phyloP scores from a whole-genome alignment of 192 early-diverging fungal species.

The Backusella parvicylindrica region DNA sequence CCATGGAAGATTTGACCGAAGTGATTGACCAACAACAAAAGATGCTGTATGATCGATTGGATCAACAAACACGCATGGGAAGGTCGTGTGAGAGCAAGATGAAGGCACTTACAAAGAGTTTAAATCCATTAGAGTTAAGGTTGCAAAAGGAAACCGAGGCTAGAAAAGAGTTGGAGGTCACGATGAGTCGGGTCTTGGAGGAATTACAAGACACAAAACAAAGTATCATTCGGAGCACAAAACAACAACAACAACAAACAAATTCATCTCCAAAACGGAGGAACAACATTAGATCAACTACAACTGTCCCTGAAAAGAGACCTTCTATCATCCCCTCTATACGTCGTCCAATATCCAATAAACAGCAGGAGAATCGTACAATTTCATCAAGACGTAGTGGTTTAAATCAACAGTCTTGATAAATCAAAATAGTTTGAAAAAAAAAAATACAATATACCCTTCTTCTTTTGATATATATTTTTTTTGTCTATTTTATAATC shows the following conservation, averaged over 20 bases:
- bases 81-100: neutral
- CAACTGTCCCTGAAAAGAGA: neutral
- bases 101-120: neutral
- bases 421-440: no score
- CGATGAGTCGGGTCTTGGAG: neutral
- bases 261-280: neutral
- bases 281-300: neutral
- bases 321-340: neutral
- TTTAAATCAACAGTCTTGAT: neutral
- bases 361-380: neutral
- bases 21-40: slow-evolving; percentile 21
- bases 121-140: neutral
- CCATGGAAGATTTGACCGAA: slow-evolving; percentile 15
- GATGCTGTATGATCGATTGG: slow-evolving; percentile 15
- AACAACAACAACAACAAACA: neutral
- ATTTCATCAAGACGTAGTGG: neutral
- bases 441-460: neutral
- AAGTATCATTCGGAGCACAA: neutral
- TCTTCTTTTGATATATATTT: neutral
- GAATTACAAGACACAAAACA: neutral
- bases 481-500: neutral
- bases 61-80: neutral
- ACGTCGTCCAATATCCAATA: neutral
- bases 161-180: neutral
- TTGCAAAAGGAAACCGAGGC: neutral